These are phyloP conservation scores for Mortierella polycephala DNA, from an alignment of 371 early-diverging fungal species.

Conservation along the genomic window DNA sequence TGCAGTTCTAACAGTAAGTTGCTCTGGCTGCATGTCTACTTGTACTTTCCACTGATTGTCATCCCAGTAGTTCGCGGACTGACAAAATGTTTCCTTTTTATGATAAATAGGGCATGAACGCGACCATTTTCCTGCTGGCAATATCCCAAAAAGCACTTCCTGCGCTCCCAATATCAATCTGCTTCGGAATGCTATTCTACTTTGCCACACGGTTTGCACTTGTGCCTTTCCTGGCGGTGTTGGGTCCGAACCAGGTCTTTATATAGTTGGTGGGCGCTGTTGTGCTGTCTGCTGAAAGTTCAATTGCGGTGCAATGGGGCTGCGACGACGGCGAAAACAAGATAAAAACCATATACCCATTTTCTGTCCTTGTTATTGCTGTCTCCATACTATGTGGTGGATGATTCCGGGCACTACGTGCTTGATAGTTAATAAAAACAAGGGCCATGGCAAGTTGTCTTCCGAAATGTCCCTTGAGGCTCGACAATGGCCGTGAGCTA, in stretches of 20 bases:
- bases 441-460: too few species aligned
- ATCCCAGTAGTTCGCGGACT: background rate
- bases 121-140: slow-evolving; percentile 87
- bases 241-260: slow-evolving; percentile 45
- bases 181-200: slow-evolving; percentile 87
- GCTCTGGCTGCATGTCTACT: background rate
- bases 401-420: too few species aligned
- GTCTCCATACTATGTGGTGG: too few species aligned
- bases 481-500: too few species aligned
- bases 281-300: background rate
- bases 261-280: background rate
- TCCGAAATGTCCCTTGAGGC: too few species aligned
- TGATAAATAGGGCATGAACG: slow-evolving; percentile 70
- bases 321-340: too few species aligned
- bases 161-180: slow-evolving; percentile 89
- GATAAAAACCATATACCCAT: too few species aligned
- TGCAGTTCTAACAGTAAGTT: slow-evolving; percentile 75
- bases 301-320: too few species aligned
- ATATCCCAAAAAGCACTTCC: slow-evolving; percentile 87
- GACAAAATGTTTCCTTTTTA: slow-evolving; percentile 1
- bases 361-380: too few species aligned
- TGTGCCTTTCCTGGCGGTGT: slow-evolving; percentile 65
- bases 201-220: slow-evolving; percentile 72
- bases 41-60: background rate
- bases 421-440: too few species aligned